Conservation (phyloP, 2,329 filamentous ascomycete species). For the Chalara sp. region DNA sequence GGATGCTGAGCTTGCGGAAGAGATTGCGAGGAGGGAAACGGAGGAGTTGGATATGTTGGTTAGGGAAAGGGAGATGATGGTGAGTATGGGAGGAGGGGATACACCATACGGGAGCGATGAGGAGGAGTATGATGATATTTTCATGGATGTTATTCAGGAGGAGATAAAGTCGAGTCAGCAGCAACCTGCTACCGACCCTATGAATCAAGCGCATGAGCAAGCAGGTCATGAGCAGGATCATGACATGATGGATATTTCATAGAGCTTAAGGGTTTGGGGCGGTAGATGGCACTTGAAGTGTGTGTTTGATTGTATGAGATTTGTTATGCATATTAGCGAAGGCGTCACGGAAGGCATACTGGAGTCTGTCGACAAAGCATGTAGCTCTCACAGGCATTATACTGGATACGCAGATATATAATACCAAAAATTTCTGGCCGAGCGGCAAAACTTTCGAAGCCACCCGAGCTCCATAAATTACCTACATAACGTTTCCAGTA, state of each 20-base stretch:
- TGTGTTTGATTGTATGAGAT: too few relatives aligned
- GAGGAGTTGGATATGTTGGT: slow-evolving; percentile 52
- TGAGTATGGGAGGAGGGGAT: slow-evolving; percentile 5
- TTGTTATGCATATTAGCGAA: too few relatives aligned
- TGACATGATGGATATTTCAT: slow-evolving; percentile 24
- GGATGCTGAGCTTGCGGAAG: slow-evolving; percentile 40
- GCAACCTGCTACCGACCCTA: slow-evolving; percentile 2
- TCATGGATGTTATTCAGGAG: slow-evolving; percentile 57
- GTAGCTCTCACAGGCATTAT: too few relatives aligned
- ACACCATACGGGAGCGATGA: slow-evolving; percentile 38
- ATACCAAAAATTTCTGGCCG: too few relatives aligned
- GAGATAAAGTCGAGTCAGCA: slow-evolving; percentile 26
- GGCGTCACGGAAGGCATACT: too few relatives aligned
- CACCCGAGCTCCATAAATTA: too few relatives aligned
- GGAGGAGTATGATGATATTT: slow-evolving; percentile 54
- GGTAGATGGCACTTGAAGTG: too few relatives aligned
- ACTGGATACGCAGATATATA: too few relatives aligned
- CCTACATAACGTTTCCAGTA: too few relatives aligned
- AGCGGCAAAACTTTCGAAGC: too few relatives aligned
- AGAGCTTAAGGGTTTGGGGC: too few relatives aligned
- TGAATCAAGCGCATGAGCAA: neutral
- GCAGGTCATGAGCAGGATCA: slow-evolving; percentile 17
- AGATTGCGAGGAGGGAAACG: slow-evolving; percentile 44
- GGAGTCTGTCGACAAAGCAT: too few relatives aligned
- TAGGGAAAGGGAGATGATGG: slow-evolving; percentile 36